Evolutionary conservation across 495 filamentous ascomycete species (phyloP), one percentile per base, ranked within the genome.

Genomic region (Podospora comata): DNA sequence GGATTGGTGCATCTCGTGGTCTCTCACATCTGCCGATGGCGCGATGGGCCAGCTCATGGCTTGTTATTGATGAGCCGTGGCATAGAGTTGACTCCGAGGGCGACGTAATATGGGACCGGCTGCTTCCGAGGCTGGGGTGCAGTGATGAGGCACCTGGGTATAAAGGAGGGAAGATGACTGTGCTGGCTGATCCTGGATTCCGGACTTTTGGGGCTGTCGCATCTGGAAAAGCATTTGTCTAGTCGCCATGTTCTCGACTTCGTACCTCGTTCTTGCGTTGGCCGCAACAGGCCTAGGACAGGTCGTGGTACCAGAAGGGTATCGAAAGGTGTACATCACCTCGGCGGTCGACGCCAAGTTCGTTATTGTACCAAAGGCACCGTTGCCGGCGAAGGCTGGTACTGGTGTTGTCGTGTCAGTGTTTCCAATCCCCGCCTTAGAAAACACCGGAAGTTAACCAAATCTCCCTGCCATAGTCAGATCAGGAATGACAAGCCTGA

Each of bases 311-410:
- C 67, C 73, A 4, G 72, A 71, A 16, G 84, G 82, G 39, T 86
- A 85, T 74, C 73, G 76, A 5, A 77, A 72, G 30, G 83, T 86
- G 18, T 79, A 80, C 72, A 82, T 86, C 71, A 84, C 82, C 5
- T 84, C 83, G n/a, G 80, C 71, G 28, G 79, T 82, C 59, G 73
- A 86, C 75, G 53, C 78, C 65, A 85, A 84, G 72, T 86, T 83
- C 64, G 81, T 82, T 32, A 74, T 85, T 6, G 81, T 81, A 20
- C 79, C 81, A 23, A 82, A 81, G 65, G 62, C 77, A 0, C 65
- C 77, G 13, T 32, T 63, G 11, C 61, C 61, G 19, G 63, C 64
- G 32, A 78, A 74, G 32, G 69, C 48, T 65, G 83, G 81, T 23
- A 77, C 69, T 60, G 76, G 77, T 18, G 67, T 81, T 4, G 77